Evolutionary conservation across 371 early-diverging fungal species (phyloP).

Genomic region (Apophysomyces trapeziformis): DNA sequence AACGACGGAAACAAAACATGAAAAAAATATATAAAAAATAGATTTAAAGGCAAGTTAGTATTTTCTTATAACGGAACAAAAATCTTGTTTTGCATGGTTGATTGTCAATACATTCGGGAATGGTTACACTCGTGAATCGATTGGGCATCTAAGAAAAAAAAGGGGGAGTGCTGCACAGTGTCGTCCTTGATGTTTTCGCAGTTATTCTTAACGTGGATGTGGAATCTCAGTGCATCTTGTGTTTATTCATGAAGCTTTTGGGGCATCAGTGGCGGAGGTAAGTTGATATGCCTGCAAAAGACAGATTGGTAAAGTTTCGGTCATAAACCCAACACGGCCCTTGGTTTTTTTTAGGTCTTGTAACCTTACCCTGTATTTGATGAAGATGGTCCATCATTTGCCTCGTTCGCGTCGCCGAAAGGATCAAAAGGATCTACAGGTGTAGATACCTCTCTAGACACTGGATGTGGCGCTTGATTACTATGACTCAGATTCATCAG

Average conservation of each 20-base stretch:
- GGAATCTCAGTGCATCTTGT: conserved; percentile 4
- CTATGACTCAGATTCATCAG: conserved; percentile 4
- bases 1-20: neutral
- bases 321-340: conserved; percentile 8
- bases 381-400: conserved; percentile 21
- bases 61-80: too few relatives aligned
- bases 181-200: neutral
- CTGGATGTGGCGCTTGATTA: neutral
- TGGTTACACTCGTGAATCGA: conserved; percentile 12
- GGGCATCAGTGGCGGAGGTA: conserved; percentile 50
- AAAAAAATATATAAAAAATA: neutral
- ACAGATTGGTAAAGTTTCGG: conserved; percentile 12
- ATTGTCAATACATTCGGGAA: neutral
- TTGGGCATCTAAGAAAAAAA: conserved; percentile 5
- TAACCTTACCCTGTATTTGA: conserved; percentile 35
- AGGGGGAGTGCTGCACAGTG: neutral
- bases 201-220: neutral
- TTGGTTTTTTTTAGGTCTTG: conserved; percentile 11
- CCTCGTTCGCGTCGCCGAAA: conserved; percentile 38
- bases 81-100: too few relatives aligned
- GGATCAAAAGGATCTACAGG: conserved; percentile 48
- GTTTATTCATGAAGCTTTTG: conserved; percentile 40
- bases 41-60: too few relatives aligned
- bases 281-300: conserved; percentile 15
- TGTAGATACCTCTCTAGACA: neutral